Evolutionary conservation across 1,284 basidiomycete species (phyloP).

Genomic region (Lignosus rhinocerotis): DNA sequence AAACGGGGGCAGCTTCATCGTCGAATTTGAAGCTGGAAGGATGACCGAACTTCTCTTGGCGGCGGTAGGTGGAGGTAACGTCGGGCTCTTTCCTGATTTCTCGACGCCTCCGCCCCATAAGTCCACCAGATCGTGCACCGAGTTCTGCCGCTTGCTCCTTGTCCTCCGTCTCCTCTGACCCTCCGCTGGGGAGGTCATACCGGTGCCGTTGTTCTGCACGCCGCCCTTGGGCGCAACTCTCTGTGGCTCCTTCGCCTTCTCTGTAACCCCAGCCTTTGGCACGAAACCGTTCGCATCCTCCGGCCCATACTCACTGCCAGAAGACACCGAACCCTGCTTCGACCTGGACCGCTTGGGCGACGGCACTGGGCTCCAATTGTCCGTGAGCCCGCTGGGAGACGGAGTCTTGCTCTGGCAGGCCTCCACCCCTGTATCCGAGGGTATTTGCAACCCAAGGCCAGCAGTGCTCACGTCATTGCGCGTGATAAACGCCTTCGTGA

Average conservation of each 20-base stretch:
- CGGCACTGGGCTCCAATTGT: slow-evolving; percentile 37
- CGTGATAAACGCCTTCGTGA: slow-evolving; percentile 27
- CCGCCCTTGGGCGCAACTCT: slow-evolving; percentile 1
- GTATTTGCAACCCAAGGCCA: slow-evolving; percentile 23
- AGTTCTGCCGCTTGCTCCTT: slow-evolving; percentile 61
- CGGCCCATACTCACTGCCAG: slow-evolving; percentile 37
- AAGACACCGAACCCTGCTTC: slow-evolving; percentile 26
- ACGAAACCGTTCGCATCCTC: slow-evolving; percentile 36
- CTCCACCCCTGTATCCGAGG: slow-evolving; percentile 17
- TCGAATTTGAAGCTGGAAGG: slow-evolving; percentile 23
- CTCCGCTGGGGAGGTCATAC: slow-evolving; percentile 3
- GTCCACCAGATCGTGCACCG: slow-evolving; percentile 78
- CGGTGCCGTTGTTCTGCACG: slow-evolving; percentile 2
- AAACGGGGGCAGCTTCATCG: slow-evolving; percentile 24
- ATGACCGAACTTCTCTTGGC: slow-evolving; percentile 31
- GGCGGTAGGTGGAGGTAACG: slow-evolving; percentile 17
- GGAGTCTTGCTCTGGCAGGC: slow-evolving; percentile 20
- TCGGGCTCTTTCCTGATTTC: slow-evolving; percentile 24
- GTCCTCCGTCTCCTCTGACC: slow-evolving; percentile 24
- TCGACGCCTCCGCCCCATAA: slow-evolving; percentile 63
- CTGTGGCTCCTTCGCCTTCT: slow-evolving; percentile 8
- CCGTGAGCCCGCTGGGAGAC: slow-evolving; percentile 32
- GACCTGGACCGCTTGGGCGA: slow-evolving; percentile 13
- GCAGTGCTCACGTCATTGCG: slow-evolving; percentile 21
- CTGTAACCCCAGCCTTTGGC: slow-evolving; percentile 8